Base-by-base conservation (phyloP, 495 filamentous ascomycete genomes). In the Aspergillus biplanus region DNA sequence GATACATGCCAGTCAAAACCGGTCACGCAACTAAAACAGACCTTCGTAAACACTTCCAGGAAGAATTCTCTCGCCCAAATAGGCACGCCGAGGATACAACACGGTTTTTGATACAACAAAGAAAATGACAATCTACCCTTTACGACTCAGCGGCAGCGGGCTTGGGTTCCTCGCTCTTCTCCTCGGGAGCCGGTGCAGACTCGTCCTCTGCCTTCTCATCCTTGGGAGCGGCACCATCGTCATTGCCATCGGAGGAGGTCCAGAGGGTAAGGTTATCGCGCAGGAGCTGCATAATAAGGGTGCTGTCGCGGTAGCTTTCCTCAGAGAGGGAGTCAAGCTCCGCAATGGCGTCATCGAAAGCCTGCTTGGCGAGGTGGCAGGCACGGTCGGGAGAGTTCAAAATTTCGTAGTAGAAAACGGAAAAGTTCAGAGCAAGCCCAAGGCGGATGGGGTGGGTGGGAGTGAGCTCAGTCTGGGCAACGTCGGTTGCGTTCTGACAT, bases 351-450 rank as follows among this genome's bases (percentile, higher is more conserved):
- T 99, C 95, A 77, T 99, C 95, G 73, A 99, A 99, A 33, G 96
- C 94, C 83, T 97, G 93, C 89, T 99, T 99, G 75, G 95, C 95
- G 59, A 99, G 87, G 78, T 99, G 95, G 86, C 95, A 99, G 73
- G 95, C 95, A 77, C 93, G 94, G 75, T 99, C 95, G 52, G 95
- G 95, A 12, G 95, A 96, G 89, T 98, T 99, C 69, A 99, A 85
- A 77, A 99, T 99, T 86, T 99, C 95, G 78, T 99, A 99, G 88
- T 99, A 99, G 85, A 99, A 99, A 68, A 99, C 95, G 46, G 96
- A 98, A 88, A 99, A 99, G 87, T 99, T 99, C 66, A 99, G 87
- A 64, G 95, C 95, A 67, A 99, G 91, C 74, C 95, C 95, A 65
- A 99, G 92, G 69, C 95, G 95, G 80, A 98, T 99, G 64, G 95